Evolutionary conservation across 495 filamentous ascomycete species (phyloP).

Genomic region (Neurospora sp.): DNA sequence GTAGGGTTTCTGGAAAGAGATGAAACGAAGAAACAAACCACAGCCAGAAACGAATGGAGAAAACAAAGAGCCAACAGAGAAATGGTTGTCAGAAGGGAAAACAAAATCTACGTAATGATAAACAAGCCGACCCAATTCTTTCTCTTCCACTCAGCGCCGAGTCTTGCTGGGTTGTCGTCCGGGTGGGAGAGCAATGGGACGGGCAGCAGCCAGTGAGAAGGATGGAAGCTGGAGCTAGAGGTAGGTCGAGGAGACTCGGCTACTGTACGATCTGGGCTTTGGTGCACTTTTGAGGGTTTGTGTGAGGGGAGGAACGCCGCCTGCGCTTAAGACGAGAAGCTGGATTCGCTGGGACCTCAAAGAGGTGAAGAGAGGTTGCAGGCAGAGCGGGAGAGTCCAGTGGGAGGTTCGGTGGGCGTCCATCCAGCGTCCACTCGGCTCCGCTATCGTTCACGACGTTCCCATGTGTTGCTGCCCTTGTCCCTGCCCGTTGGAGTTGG

Average conservation of each 20-base stretch:
- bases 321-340: background rate
- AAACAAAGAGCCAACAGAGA: background rate
- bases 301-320: background rate
- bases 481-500: background rate
- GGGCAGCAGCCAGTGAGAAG: background rate
- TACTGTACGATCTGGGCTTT: background rate
- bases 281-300: background rate
- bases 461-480: background rate
- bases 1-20: background rate
- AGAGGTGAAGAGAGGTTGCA: background rate
- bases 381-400: background rate
- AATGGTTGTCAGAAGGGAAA: background rate
- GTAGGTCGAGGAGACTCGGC: background rate
- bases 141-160: background rate
- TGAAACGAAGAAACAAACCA: background rate
- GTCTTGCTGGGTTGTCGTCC: background rate
- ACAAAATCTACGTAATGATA: background rate
- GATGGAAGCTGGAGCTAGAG: background rate
- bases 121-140: background rate
- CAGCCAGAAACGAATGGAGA: background rate
- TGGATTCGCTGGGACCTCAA: background rate
- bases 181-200: background rate
- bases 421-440: background rate
- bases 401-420: background rate
- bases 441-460: background rate